Base-by-base conservation (phyloP, 768 basidiomycete genomes). In the Filobasidium floriforme region DNA sequence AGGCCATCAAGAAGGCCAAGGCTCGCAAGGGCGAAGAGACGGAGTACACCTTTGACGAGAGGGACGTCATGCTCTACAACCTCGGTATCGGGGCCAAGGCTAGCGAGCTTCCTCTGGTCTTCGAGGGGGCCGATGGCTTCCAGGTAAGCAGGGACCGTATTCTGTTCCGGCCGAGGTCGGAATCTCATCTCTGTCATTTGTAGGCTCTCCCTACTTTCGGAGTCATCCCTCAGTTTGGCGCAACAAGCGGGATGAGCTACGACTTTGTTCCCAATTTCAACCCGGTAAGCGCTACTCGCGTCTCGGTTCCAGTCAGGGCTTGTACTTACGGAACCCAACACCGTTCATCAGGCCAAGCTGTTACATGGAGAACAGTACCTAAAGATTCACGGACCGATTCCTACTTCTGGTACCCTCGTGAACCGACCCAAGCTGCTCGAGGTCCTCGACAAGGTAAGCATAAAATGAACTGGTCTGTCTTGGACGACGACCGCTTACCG, bases 351-450 rank as follows among this genome's bases (percentile, higher is more conserved):
- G 90, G 90, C 92, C 57, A 97, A 91, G 80, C 82, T 99, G n/a
- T 84, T 99, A 19, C 96, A 99, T 76, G 96, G 96, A 54, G 96
- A 99, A 76, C 96, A 98, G 73, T 98, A 90, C 78, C 81, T 99
- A 71, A 84, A 85, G 67, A 90, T 99, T 77, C 88, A 89, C 32
- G 86, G 81, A 1, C 87, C 89, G 0, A 89, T 98, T 67, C 93
- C 94, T 0, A 90, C 90, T 0, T 86, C 83, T 66, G 94, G 86
- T 0, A 85, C 87, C 24, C 81, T 98, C 24, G 82, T 90, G 37
- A 93, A 83, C 74, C 82, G 88, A 69, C 84, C 86, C 6, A 83
- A 88, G 87, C 86, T 75, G 51, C 81, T 80, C 29, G 81, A 82
- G 64, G 81, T 80, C 0, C 76, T 81, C 29, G 81, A 82, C 74